These are phyloP conservation scores for Trichoderma asperelloides DNA, from an alignment of 495 filamentous ascomycete species.

Conservation along the genomic window DNA sequence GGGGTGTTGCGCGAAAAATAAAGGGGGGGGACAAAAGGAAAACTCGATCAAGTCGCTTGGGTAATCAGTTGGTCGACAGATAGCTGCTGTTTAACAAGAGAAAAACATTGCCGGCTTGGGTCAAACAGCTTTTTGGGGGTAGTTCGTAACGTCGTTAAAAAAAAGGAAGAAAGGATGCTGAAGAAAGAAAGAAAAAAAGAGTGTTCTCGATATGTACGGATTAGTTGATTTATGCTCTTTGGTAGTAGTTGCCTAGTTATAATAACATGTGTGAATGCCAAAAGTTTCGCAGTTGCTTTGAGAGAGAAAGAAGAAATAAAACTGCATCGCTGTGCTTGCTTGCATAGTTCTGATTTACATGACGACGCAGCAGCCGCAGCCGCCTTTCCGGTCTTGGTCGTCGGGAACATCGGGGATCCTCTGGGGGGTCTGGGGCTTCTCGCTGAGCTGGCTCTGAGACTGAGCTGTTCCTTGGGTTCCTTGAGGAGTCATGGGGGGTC, in stretches of 20 bases:
- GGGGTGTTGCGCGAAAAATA: neutral
- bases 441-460: conserved; percentile 18
- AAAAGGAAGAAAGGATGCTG: neutral
- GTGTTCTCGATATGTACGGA: conserved; percentile 8
- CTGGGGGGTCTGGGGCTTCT: conserved; percentile 10
- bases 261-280: neutral
- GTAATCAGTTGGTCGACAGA: conserved; percentile 4
- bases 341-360: conserved; percentile 30
- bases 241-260: conserved; percentile 4
- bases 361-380: conserved; percentile 46
- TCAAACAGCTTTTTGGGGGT: conserved; percentile 1
- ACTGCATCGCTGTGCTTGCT: neutral
- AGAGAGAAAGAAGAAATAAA: neutral
- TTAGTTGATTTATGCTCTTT: conserved; percentile 5
- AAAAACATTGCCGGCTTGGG: neutral
- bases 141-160: conserved; percentile 4
- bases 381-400: conserved; percentile 27
- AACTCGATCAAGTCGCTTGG: neutral
- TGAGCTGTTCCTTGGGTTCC: conserved; percentile 14
- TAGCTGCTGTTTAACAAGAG: neutral
- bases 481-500: conserved; percentile 16
- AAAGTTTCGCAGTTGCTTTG: neutral
- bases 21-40: neutral
- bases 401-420: conserved; percentile 29
- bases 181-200: neutral